Conservation (phyloP, 2,329 filamentous ascomycete genomes). For the Sporothrix pallida region DNA sequence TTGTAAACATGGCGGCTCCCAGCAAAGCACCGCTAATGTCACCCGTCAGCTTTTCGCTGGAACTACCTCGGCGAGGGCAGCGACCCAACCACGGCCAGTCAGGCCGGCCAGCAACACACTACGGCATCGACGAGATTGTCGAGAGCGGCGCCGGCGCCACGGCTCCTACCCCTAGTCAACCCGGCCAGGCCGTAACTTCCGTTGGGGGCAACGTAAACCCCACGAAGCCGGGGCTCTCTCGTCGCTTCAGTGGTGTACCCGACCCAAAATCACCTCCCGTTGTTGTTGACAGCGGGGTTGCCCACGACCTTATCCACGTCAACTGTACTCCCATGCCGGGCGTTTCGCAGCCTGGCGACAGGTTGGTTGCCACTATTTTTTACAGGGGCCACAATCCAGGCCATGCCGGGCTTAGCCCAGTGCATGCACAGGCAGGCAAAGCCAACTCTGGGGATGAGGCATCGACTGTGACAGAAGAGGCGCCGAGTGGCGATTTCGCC, state of each 20-base stretch:
- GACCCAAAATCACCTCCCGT: conserved; percentile 63
- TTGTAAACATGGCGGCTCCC: conserved; percentile 29
- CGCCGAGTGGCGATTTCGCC: conserved; percentile 34
- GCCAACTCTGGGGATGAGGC: background rate
- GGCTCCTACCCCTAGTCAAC: background rate
- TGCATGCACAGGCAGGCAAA: conserved; percentile 41
- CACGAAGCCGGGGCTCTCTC: conserved; percentile 48
- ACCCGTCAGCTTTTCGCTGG: conserved; percentile 42
- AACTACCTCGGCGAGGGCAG: conserved; percentile 68
- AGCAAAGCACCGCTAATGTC: conserved; percentile 26
- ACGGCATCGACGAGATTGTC: conserved; percentile 69
- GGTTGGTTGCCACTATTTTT: conserved; percentile 67
- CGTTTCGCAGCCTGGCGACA: conserved; percentile 49
- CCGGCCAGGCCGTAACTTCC: background rate
- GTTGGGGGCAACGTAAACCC: background rate
- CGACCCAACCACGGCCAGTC: conserved; percentile 48
- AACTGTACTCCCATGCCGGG: conserved; percentile 64
- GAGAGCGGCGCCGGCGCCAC: conserved; percentile 56
- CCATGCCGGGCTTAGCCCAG: conserved; percentile 37
- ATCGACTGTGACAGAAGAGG: background rate
- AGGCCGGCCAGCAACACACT: conserved; percentile 55
- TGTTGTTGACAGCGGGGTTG: conserved; percentile 67
- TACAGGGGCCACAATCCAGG: conserved; percentile 56
- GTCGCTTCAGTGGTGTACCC: conserved; percentile 65
- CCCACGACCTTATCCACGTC: conserved; percentile 66